A percentile compares a stretch with the other conserved stretches of the same genome.
These are phyloP conservation scores for Dalbergia oliveri DNA, from an alignment of 306 rosid species.

Conservation along the genomic window DNA sequence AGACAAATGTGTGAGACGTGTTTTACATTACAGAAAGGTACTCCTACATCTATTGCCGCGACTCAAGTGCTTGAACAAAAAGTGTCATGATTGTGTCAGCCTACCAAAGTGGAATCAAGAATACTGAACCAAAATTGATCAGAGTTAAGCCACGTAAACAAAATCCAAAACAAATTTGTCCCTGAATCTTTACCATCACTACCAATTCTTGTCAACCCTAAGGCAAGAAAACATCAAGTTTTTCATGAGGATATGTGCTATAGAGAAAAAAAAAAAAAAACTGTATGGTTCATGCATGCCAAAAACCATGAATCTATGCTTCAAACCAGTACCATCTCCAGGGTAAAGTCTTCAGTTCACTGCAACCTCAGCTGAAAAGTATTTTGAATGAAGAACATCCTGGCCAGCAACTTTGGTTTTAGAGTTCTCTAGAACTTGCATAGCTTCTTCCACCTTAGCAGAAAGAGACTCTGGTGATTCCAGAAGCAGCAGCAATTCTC, in stretches of 20 bases:
- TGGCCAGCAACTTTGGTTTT: slow-evolving; percentile 59
- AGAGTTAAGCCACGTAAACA: slow-evolving; percentile 29
- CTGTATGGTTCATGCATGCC: slow-evolving; percentile 37
- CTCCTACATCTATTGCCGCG: too few species aligned
- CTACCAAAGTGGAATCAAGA: slow-evolving; percentile 1
- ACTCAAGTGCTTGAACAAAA: too few species aligned
- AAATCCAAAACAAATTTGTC: slow-evolving; percentile 37
- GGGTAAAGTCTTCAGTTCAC: slow-evolving; percentile 62
- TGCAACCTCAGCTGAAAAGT: slow-evolving; percentile 70
- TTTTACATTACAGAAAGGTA: neutral
- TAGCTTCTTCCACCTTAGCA: slow-evolving; percentile 72
- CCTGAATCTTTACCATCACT: slow-evolving; percentile 34
- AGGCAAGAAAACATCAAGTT: slow-evolving; percentile 31
- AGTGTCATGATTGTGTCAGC: neutral
- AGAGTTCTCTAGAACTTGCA: slow-evolving; percentile 63
- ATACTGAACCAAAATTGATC: slow-evolving; percentile 25
- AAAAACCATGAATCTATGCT: slow-evolving; percentile 43
- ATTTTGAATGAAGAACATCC: slow-evolving; percentile 56
- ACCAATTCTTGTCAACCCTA: slow-evolving; percentile 44
- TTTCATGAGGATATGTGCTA: slow-evolving; percentile 41
- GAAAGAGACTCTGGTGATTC: slow-evolving; percentile 70
- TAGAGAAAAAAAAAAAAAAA: slow-evolving; percentile 3
- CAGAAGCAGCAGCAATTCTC: slow-evolving; percentile 72
- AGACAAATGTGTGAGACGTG: too few species aligned
- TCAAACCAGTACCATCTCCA: slow-evolving; percentile 23